A percentile compares a stretch with the other conserved stretches of the same genome.
Evolutionary conservation across 169 alveolate genomes (phyloP).

Genomic region (Cryptosporidium meleagridis): DNA sequence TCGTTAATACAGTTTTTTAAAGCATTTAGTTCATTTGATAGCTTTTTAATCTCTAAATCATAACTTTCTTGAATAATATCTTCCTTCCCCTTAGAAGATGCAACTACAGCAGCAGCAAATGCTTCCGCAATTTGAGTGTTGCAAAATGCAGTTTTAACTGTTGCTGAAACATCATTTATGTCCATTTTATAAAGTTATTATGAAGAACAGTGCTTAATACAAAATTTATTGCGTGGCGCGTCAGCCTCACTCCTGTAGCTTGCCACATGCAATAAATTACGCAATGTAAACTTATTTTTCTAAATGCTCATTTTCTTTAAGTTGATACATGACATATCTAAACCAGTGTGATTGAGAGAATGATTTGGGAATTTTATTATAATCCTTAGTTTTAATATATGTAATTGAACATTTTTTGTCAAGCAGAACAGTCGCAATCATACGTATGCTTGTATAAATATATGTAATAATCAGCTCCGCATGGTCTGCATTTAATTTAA

Average conservation of each 20-base stretch:
- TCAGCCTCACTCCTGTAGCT: neutral
- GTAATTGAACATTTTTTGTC: neutral
- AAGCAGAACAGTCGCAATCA: constrained; percentile 16
- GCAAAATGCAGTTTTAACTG: constrained; percentile 69
- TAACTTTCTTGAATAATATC: constrained; percentile 9
- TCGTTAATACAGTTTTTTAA: constrained; percentile 1
- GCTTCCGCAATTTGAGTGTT: constrained; percentile 64
- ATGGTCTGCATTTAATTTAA: constrained; percentile 28
- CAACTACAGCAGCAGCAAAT: constrained; percentile 75
- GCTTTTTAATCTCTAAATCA: constrained; percentile 22
- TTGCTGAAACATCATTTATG: constrained; percentile 37
- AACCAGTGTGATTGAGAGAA: constrained; percentile 1
- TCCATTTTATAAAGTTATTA: constrained; percentile 18
- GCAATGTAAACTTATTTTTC: neutral
- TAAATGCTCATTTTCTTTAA: neutral
- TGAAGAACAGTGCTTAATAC: neutral
- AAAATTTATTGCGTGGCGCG: neutral
- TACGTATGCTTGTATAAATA: constrained; percentile 11
- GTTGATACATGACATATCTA: constrained; percentile 43
- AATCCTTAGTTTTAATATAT: neutral
- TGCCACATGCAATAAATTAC: constrained; percentile 1
- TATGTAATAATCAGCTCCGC: neutral
- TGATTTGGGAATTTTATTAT: constrained; percentile 40
- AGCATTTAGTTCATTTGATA: constrained; percentile 33
- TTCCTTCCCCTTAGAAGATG: constrained; percentile 49